A percentile compares a stretch with the other conserved stretches of the same genome.
These are phyloP conservation scores for Tetrahymena thermophila DNA, from an alignment of 73 alveolate species.

Conservation along the genomic window DNA sequence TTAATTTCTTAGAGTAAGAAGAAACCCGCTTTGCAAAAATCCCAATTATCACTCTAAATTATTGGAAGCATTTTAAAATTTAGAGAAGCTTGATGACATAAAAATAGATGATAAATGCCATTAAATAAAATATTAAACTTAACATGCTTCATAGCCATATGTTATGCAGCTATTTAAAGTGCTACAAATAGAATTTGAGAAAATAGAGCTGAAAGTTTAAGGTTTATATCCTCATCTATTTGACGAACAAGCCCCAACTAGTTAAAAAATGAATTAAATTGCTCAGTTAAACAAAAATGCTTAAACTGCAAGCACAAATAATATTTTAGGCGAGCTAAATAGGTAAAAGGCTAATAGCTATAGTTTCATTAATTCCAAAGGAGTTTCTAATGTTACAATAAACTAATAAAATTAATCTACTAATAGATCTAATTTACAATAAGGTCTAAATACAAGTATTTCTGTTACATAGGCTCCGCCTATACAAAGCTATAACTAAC, in stretches of 20 bases:
- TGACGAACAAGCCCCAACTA: neutral
- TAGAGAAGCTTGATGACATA: neutral
- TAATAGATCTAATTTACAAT: neutral
- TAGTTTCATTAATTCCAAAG: neutral
- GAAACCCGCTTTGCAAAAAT: neutral
- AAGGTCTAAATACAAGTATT: neutral
- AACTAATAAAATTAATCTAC: neutral
- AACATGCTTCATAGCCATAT: neutral
- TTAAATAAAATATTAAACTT: neutral
- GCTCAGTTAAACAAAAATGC: neutral
- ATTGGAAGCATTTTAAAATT: neutral
- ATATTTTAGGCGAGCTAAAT: neutral
- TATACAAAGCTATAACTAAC: neutral
- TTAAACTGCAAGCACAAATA: neutral
- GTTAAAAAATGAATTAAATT: neutral
- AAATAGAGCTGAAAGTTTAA: neutral
- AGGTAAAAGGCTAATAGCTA: neutral
- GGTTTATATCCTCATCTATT: neutral
- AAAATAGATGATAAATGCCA: neutral
- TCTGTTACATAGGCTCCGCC: neutral
- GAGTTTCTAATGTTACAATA: neutral
- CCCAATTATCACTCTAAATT: neutral
- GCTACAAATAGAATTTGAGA: neutral
- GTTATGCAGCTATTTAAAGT: neutral
- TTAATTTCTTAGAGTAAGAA: neutral